Evolutionary conservation across 768 basidiomycete genomes (phyloP).

Genomic region (Ramaria sp.): DNA sequence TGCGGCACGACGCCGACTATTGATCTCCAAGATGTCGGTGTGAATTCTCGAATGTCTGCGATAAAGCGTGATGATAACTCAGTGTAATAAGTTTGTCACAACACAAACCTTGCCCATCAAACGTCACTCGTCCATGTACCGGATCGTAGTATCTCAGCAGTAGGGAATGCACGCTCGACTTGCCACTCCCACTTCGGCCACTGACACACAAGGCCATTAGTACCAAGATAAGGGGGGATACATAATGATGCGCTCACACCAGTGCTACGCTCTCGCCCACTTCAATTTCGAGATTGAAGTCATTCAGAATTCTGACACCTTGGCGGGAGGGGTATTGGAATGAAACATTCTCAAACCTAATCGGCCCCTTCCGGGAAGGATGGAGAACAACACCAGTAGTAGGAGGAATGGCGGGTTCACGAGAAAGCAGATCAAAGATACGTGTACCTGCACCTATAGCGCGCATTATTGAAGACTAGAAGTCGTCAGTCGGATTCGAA

Average conservation of each 20-base stretch:
- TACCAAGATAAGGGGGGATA: background rate
- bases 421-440: constrained; percentile 89
- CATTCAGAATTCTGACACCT: constrained; percentile 70
- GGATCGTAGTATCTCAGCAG: constrained; percentile 87
- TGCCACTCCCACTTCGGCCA: constrained; percentile 89
- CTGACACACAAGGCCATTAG: constrained; percentile 25
- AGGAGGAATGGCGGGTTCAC: constrained; percentile 62
- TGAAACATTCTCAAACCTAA: constrained; percentile 73
- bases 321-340: constrained; percentile 88
- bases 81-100: background rate
- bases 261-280: constrained; percentile 86
- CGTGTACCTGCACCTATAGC: constrained; percentile 88
- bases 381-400: constrained; percentile 48
- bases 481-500: constrained; percentile 7
- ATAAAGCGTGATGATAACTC: background rate
- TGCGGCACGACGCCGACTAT: constrained; percentile 94
- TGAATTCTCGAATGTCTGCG: constrained; percentile 79
- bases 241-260: constrained; percentile 51
- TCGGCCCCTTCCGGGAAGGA: constrained; percentile 47
- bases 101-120: constrained; percentile 67
- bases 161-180: constrained; percentile 84
- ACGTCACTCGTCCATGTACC: constrained; percentile 68
- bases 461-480: constrained; percentile 87
- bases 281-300: constrained; percentile 69
- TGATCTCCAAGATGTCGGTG: constrained; percentile 74